Conservation (phyloP, 1,139 yeast genomes). For the Cylindricascospora bacillispora region DNA sequence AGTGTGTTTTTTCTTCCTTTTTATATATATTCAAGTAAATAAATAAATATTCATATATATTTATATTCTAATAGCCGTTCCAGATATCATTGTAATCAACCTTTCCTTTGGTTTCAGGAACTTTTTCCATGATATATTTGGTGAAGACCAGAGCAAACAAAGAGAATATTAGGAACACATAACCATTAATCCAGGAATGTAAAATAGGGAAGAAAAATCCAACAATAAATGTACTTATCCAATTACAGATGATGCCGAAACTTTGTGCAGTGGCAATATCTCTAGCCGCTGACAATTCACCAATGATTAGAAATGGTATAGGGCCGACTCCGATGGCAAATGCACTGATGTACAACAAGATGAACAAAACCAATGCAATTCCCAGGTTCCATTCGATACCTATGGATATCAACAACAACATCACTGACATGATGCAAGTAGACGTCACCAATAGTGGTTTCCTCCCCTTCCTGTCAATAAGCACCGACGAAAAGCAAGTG, state of each 20-base stretch:
- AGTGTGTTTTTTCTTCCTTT: no score
- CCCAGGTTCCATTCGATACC: constrained; percentile 48
- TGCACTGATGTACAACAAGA: constrained; percentile 45
- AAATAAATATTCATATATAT: no score
- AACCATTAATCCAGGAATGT: constrained; percentile 55
- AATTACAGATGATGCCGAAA: constrained; percentile 81
- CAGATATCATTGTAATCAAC: constrained; percentile 16
- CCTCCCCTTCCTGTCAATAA: constrained; percentile 67
- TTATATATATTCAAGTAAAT: no score
- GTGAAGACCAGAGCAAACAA: constrained; percentile 38
- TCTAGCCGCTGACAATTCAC: constrained; percentile 71
- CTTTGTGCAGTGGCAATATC: constrained; percentile 85
- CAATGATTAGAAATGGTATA: constrained; percentile 78
- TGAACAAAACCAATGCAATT: constrained; percentile 53
- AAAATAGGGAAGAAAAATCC: constrained; percentile 73
- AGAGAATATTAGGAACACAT: constrained; percentile 67
- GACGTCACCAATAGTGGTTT: constrained; percentile 58
- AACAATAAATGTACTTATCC: constrained; percentile 77
- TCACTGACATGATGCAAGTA: constrained; percentile 54
- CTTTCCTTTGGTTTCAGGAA: constrained; percentile 78
- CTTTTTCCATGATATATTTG: constrained; percentile 32
- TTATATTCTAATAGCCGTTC: constrained; percentile 9
- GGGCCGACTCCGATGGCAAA: constrained; percentile 94
- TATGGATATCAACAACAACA: constrained; percentile 49
- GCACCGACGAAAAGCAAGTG: constrained; percentile 58